phyloP scores from a whole-genome alignment of 768 basidiomycete genomes.

The Saitozyma podzolica region DNA sequence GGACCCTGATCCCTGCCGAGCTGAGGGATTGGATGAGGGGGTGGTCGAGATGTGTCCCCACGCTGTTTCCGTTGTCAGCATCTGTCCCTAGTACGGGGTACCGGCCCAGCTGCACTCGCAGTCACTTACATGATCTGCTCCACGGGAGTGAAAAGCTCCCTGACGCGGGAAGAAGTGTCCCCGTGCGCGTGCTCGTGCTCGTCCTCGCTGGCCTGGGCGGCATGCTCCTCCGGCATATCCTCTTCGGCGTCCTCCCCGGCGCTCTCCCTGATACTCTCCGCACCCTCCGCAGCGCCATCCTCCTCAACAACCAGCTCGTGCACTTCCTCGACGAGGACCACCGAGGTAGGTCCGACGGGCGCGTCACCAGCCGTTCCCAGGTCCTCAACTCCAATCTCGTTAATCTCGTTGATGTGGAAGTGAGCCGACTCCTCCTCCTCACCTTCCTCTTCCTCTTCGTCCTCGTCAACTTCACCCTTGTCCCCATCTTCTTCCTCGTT shows the following conservation, averaged over 20 bases:
- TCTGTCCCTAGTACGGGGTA: no score
- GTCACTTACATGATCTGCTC: no score
- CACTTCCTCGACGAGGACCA: background rate
- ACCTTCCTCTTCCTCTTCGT: conserved; percentile 2
- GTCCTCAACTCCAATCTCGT: conserved; percentile 6
- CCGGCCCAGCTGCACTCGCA: no score
- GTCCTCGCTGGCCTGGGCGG: background rate
- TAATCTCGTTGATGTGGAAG: background rate
- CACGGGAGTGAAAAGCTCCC: no score
- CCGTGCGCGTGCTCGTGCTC: background rate
- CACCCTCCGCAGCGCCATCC: conserved; percentile 32
- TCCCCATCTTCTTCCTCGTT: conserved; percentile 8
- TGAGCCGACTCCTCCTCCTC: background rate
- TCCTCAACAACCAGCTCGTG: conserved; percentile 26
- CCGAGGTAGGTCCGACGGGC: background rate
- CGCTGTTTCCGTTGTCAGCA: no score
- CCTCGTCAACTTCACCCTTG: background rate
- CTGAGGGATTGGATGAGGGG: no score
- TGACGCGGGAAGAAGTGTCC: no score
- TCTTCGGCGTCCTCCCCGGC: conserved; percentile 7
- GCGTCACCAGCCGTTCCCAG: background rate
- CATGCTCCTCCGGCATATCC: background rate
- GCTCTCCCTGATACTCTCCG: conserved; percentile 7
- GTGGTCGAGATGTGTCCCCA: no score
- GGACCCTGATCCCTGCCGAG: no score